Conservation (phyloP, 208 protist species). For the Trypanosoma theileri region DNA sequence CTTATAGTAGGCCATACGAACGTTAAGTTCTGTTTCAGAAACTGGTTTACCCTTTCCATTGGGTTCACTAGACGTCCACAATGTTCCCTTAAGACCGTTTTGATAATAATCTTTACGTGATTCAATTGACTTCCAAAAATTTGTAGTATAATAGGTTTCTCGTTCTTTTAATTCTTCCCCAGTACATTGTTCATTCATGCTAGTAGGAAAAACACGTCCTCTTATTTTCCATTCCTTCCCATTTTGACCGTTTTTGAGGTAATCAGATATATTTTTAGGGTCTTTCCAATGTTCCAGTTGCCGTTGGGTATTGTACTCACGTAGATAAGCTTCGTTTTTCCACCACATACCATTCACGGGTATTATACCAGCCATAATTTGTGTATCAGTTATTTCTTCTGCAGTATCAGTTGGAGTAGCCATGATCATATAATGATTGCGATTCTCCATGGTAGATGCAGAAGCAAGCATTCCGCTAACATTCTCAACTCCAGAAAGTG, state of each 20-base stretch:
- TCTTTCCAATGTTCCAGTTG: constrained; percentile 36
- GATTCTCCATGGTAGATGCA: neutral
- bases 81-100: constrained; percentile 31
- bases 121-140: constrained; percentile 39
- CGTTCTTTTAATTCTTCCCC: constrained; percentile 30
- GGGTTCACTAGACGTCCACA: constrained; percentile 25
- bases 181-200: constrained; percentile 18
- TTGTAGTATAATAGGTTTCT: constrained; percentile 19
- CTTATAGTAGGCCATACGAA: constrained; percentile 17
- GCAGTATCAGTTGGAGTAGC: constrained; percentile 16
- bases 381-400: constrained; percentile 30
- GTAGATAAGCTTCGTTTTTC: constrained; percentile 25
- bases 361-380: constrained; percentile 23
- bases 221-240: constrained; percentile 31
- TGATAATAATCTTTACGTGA: constrained; percentile 27
- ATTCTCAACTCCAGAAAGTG: constrained; percentile 10
- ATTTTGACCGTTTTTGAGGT: constrained; percentile 25
- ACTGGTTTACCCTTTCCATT: constrained; percentile 26
- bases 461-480: neutral
- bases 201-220: constrained; percentile 17
- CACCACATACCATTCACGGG: constrained; percentile 27
- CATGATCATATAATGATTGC: constrained; percentile 21
- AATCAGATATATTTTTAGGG: constrained; percentile 34
- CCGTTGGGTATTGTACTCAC: constrained; percentile 21
- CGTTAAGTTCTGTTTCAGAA: constrained; percentile 25